Evolutionary conservation across 768 basidiomycete genomes (phyloP).

Genomic region (Amyloporia xantha): DNA sequence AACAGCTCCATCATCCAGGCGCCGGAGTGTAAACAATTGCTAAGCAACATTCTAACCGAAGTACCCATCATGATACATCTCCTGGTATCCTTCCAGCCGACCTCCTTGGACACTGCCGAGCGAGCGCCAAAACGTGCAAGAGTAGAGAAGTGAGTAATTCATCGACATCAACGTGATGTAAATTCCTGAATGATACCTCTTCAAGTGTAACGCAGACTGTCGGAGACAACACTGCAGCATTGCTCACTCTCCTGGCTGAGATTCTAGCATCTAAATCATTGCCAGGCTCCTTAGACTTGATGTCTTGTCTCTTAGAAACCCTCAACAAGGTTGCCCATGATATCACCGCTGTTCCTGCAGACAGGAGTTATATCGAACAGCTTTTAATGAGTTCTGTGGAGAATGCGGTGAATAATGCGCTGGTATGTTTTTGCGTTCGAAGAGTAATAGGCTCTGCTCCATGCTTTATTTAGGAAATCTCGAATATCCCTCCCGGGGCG

Average conservation of each 20-base stretch:
- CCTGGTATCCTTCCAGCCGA: slow-evolving; percentile 43
- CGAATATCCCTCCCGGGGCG: slow-evolving; percentile 45
- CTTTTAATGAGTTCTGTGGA: slow-evolving; percentile 79
- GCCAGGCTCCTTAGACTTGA: slow-evolving; percentile 64
- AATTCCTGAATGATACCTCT: background rate
- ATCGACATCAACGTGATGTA: background rate
- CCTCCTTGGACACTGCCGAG: slow-evolving; percentile 31
- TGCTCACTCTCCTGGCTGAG: slow-evolving; percentile 60
- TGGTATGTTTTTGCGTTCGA: slow-evolving; percentile 31
- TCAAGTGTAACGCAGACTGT: background rate
- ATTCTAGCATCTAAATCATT: slow-evolving; percentile 57
- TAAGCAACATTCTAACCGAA: slow-evolving; percentile 45
- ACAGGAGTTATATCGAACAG: slow-evolving; percentile 75
- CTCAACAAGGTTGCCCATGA: slow-evolving; percentile 60
- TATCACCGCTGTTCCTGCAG: slow-evolving; percentile 48
- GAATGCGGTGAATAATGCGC: slow-evolving; percentile 48
- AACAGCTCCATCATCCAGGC: no score
- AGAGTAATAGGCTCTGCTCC: background rate
- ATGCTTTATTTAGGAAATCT: slow-evolving; percentile 36
- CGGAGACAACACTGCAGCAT: slow-evolving; percentile 18
- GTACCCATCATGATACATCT: slow-evolving; percentile 46
- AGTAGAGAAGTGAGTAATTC: slow-evolving; percentile 38
- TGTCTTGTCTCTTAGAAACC: slow-evolving; percentile 66
- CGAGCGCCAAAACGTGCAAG: slow-evolving; percentile 63
- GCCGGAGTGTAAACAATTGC: slow-evolving; percentile 33